Evolutionary conservation across 2,329 filamentous ascomycete species (phyloP), one percentile per base, ranked within the genome.

Genomic region (Colletotrichum sublineola): DNA sequence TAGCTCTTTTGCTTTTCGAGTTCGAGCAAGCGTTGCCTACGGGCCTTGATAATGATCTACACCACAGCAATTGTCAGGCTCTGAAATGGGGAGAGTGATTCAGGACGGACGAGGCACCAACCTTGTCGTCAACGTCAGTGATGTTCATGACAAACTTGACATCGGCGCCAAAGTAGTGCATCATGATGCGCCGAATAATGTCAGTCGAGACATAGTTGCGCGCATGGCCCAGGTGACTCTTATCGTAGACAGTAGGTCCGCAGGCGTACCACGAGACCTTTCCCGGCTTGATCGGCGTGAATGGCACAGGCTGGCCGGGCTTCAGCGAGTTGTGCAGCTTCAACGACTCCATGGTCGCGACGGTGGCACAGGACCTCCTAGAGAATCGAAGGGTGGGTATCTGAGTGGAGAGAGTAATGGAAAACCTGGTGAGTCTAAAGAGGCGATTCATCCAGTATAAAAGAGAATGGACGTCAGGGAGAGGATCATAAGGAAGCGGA

Each of bases 111-210:
- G 8, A 29, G n/a, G 7, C 2, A 40, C 78, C 74, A 77, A 90
- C 89, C 87, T 93, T 93, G 82, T 93, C 91, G 76, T 95, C 93
- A 50, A 96, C 88, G 77, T 96, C 95, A 38, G 95, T 97, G 74
- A 96, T 94, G 83, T 97, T 97, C 92, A 97, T 96, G 75, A 97
- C 93, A 83, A 97, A 97, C 73, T 91, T 90, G 75, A 97, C 90
- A 53, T 94, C 85, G 81, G 93, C 96, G 73, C 90, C 90, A 80
- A 97, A 97, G 82, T 96, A 96, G 81, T 96, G 91, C 78, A 89
- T 86, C 81, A 97, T 83, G 77, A 97, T 94, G 77, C 95, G 91
- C 73, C 95, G 89, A 76, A 97, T 91, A 75, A 97, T 95, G 81
- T 97, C 95, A 57, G 94, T 96, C 62, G 92, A 94, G 74, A 97